phyloP scores from a whole-genome alignment of 768 basidiomycete genomes.

The Rhizopogon roseolus region DNA sequence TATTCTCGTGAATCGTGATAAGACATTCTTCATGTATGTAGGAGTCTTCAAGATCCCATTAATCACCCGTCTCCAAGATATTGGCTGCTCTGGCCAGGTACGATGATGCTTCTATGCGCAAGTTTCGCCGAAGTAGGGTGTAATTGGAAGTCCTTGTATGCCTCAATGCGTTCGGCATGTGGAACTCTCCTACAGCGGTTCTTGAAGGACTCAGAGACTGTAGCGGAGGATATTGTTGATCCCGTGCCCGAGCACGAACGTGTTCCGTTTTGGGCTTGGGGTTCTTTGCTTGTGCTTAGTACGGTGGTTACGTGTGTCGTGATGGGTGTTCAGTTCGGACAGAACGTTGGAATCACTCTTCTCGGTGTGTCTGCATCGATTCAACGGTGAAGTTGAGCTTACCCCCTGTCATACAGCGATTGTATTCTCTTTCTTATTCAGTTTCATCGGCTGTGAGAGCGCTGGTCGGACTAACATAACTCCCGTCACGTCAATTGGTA shows the following conservation, averaged over 20 bases:
- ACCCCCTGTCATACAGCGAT: conserved; percentile 24
- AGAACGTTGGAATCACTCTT: conserved; percentile 35
- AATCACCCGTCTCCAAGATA: conserved; percentile 46
- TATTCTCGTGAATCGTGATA: no score
- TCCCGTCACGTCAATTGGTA: conserved; percentile 47
- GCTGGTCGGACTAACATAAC: conserved; percentile 55
- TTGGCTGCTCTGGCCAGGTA: conserved; percentile 33
- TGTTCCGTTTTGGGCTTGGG: conserved; percentile 50
- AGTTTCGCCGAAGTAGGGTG: conserved; percentile 4
- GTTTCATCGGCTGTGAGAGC: conserved; percentile 59
- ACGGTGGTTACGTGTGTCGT: conserved; percentile 47
- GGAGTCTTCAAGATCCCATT: conserved; percentile 39
- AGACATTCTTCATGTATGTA: not conserved
- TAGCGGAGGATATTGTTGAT: conserved; percentile 40
- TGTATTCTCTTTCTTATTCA: conserved; percentile 56
- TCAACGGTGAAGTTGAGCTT: not conserved
- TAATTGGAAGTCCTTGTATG: conserved; percentile 1
- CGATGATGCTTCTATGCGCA: conserved; percentile 49
- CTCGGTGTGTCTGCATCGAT: not conserved
- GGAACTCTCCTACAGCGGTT: not conserved
- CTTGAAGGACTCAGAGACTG: not conserved
- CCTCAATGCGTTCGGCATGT: not conserved
- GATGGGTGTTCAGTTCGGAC: conserved; percentile 45
- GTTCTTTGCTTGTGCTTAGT: conserved; percentile 37
- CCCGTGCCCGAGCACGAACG: conserved; percentile 47